These are phyloP conservation scores for Setaria viridis DNA, from an alignment of 202 grass and related monocot species.

Conservation along the genomic window DNA sequence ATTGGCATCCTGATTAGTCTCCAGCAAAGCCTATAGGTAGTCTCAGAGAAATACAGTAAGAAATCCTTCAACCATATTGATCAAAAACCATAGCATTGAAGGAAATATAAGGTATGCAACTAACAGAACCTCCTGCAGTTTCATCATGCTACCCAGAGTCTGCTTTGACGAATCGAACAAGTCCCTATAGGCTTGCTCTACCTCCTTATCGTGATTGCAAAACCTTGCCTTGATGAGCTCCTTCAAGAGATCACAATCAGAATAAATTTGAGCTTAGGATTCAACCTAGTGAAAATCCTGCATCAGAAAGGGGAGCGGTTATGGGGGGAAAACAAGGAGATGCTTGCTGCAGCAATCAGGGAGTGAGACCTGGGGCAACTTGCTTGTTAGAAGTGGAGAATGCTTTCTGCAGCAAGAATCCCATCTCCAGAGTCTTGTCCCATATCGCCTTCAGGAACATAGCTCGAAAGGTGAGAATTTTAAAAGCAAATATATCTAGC, in stretches of 20 bases:
- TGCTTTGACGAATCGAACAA: slow-evolving; percentile 67
- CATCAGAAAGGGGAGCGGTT: background rate
- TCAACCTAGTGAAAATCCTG: background rate
- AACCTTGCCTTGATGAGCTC: slow-evolving; percentile 72
- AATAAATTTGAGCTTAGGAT: slow-evolving; percentile 29
- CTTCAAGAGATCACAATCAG: slow-evolving; percentile 53
- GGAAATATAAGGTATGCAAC: too few species aligned
- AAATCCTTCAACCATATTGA: background rate
- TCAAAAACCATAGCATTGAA: slow-evolving; percentile 4
- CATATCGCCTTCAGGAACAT: slow-evolving; percentile 66
- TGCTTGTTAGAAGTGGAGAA: slow-evolving; percentile 93
- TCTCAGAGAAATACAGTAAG: slow-evolving; percentile 17
- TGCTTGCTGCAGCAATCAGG: slow-evolving; percentile 7
- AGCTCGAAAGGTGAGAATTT: slow-evolving; percentile 1
- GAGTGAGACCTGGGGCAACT: slow-evolving; percentile 73
- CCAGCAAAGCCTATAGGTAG: slow-evolving; percentile 70
- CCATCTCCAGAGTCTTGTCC: slow-evolving; percentile 87
- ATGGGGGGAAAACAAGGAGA: background rate
- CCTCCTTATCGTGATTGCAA: slow-evolving; percentile 57
- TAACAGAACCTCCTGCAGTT: slow-evolving; percentile 82
- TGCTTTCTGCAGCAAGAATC: slow-evolving; percentile 84
- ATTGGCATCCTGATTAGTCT: slow-evolving; percentile 60
- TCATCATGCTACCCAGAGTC: slow-evolving; percentile 66
- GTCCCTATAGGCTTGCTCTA: slow-evolving; percentile 74
- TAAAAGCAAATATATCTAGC: background rate